These are phyloP conservation scores for Climacium dendroides DNA, from an alignment of 225 moss, liverwort and hornwort genomes.

Conservation along the genomic window DNA sequence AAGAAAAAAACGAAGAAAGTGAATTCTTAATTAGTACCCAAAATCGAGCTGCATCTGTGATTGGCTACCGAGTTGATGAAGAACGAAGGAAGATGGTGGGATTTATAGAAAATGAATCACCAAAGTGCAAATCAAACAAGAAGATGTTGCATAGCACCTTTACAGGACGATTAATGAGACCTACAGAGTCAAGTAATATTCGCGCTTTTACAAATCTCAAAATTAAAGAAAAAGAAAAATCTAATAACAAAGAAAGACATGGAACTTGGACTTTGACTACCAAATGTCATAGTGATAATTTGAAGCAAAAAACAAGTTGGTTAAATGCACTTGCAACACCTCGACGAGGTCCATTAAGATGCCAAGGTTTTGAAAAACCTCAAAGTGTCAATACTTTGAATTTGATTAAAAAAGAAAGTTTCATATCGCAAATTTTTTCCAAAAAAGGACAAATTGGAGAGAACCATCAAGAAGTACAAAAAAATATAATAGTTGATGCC, in stretches of 20 bases:
- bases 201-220: not conserved
- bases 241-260: not conserved
- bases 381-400: not conserved
- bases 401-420: not conserved
- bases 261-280: not conserved
- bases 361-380: not conserved
- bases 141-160: not conserved
- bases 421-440: not conserved
- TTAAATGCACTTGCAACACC: slow-evolving; percentile 15
- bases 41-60: not conserved
- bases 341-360: not conserved
- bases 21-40: not conserved
- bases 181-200: not conserved
- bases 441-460: not conserved
- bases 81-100: not conserved
- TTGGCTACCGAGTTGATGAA: not conserved
- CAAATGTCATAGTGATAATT: not conserved
- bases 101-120: not conserved
- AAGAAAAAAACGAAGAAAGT: not conserved
- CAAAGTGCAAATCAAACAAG: not conserved
- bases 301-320: slow-evolving; percentile 5
- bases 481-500: not conserved
- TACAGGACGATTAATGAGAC: not conserved
- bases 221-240: not conserved
- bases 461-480: not conserved